Evolutionary conservation across 257 asterid species (phyloP).

Genomic region (Capsicum chinense): DNA sequence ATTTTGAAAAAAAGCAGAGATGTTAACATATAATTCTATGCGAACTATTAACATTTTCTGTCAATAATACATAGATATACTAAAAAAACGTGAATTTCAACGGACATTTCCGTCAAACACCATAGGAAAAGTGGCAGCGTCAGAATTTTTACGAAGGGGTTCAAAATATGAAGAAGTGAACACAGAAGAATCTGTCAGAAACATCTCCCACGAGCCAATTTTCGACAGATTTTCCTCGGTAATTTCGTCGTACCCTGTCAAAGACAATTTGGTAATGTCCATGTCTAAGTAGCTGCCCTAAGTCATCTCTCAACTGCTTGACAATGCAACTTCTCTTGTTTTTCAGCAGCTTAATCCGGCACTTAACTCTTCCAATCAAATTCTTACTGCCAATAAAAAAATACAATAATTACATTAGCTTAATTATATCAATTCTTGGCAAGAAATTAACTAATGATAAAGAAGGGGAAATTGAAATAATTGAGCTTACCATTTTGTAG

Average conservation of each 20-base stretch:
- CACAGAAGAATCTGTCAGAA: too few relatives aligned
- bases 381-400: slow-evolving; percentile 54
- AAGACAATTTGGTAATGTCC: slow-evolving; percentile 65
- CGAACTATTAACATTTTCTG: too few relatives aligned
- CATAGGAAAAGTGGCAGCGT: too few relatives aligned
- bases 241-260: slow-evolving; percentile 50
- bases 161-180: too few relatives aligned
- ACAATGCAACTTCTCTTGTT: slow-evolving; percentile 65
- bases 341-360: slow-evolving; percentile 68
- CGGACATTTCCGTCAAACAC: not conserved
- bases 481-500: slow-evolving; percentile 67
- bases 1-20: not conserved
- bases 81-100: not conserved
- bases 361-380: slow-evolving; percentile 56
- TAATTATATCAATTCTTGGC: too few relatives aligned
- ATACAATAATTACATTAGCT: not conserved
- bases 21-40: not conserved
- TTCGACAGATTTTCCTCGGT: not conserved
- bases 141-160: too few relatives aligned
- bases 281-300: slow-evolving; percentile 67
- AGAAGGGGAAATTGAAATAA: not conserved
- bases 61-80: not conserved
- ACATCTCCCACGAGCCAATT: not conserved
- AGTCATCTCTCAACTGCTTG: slow-evolving; percentile 61
- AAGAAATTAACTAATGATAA: not conserved